phyloP scores from a whole-genome alignment of 352 stramenopile genomes.

The Globisporangium irregulare region DNA sequence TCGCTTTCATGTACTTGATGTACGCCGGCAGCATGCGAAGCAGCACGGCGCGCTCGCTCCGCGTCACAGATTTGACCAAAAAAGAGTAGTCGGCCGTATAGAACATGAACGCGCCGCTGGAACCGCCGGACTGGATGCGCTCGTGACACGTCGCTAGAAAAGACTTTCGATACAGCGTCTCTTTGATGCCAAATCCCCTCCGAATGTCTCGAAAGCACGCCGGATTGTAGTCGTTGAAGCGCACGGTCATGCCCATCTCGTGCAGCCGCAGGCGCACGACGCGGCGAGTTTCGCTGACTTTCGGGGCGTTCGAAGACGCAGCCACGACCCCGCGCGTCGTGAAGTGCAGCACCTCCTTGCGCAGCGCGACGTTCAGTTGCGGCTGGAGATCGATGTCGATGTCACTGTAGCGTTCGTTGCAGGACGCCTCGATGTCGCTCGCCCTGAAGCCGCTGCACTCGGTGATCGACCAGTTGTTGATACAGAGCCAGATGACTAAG shows the following conservation, averaged over 20 bases:
- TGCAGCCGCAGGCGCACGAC: constrained; percentile 76
- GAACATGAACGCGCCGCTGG: constrained; percentile 91
- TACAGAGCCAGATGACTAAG: constrained; percentile 80
- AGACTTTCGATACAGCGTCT: constrained; percentile 64
- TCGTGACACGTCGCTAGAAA: constrained; percentile 82
- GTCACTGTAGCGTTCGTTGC: constrained; percentile 51
- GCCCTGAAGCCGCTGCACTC: constrained; percentile 17
- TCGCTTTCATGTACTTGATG: constrained; percentile 73
- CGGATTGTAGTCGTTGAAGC: constrained; percentile 78
- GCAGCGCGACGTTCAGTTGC: constrained; percentile 82
- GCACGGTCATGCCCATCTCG: constrained; percentile 78
- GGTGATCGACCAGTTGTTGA: constrained; percentile 48
- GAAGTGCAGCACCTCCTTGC: constrained; percentile 88
- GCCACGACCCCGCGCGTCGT: constrained; percentile 83
- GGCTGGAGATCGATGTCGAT: constrained; percentile 79
- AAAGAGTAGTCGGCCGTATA: constrained; percentile 87
- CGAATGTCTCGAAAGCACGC: constrained; percentile 76
- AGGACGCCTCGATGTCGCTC: constrained; percentile 26
- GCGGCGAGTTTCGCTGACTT: constrained; percentile 40
- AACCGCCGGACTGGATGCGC: constrained; percentile 81
- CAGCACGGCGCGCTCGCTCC: constrained; percentile 72
- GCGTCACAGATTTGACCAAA: constrained; percentile 87
- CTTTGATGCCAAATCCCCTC: constrained; percentile 70
- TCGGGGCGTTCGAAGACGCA: constrained; percentile 61
- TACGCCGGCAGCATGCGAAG: constrained; percentile 83